Evolutionary conservation across 441 rosid genomes (phyloP).

Genomic region (Euphorbia celastroides): DNA sequence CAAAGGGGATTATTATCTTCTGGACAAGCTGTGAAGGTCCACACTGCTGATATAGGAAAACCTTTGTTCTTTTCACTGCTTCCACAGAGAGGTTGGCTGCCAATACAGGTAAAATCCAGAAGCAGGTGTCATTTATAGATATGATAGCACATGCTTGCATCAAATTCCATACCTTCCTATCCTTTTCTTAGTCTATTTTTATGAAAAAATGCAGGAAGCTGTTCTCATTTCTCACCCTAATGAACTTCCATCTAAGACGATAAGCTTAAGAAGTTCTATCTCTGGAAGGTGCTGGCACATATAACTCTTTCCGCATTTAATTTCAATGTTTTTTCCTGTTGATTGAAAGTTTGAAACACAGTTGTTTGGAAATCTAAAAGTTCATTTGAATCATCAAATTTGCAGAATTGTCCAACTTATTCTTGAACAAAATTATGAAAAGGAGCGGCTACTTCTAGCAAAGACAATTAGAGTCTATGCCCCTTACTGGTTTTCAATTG

Average conservation of each 20-base stretch:
- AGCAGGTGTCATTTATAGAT: not conserved
- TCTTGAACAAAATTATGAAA: conserved; percentile 82
- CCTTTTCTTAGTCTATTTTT: conserved; percentile 2
- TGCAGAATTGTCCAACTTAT: conserved; percentile 81
- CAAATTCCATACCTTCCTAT: conserved; percentile 4
- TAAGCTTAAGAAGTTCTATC: conserved; percentile 76
- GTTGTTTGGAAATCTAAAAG: conserved; percentile 23
- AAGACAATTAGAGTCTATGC: conserved; percentile 81
- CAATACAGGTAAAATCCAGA: conserved; percentile 50
- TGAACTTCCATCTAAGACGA: conserved; percentile 72
- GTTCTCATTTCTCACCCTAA: conserved; percentile 84
- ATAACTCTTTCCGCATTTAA: conserved; percentile 10
- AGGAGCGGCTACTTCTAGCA: conserved; percentile 46
- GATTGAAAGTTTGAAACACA: conserved; percentile 9
- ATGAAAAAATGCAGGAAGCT: conserved; percentile 50
- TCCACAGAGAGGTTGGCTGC: conserved; percentile 93
- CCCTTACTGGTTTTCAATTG: conserved; percentile 85
- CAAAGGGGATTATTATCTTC: conserved; percentile 64
- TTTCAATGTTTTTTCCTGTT: not conserved
- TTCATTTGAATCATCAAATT: conserved; percentile 17
- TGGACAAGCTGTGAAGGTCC: conserved; percentile 69
- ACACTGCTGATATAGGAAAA: conserved; percentile 68
- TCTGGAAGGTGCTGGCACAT: conserved; percentile 68
- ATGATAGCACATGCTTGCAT: not conserved
- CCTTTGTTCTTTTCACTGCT: conserved; percentile 72